phyloP scores from a whole-genome alignment of 2,329 filamentous ascomycete genomes.

The Aspergillus hortae region DNA sequence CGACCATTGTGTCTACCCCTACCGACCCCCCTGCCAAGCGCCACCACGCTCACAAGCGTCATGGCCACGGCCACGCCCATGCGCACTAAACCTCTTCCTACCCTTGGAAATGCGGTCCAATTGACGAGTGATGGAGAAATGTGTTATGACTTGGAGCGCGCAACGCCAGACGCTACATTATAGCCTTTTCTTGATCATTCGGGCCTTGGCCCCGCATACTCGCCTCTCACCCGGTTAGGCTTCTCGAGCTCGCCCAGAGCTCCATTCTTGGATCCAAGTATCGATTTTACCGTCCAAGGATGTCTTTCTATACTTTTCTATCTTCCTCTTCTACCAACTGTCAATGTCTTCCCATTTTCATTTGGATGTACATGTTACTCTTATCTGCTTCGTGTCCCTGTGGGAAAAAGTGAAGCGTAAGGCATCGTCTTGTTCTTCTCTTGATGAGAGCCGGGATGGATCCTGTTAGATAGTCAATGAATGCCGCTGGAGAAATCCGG shows the following conservation, averaged over 20 bases:
- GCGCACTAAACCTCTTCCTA: slow-evolving; percentile 8
- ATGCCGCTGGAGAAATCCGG: slow-evolving; percentile 9
- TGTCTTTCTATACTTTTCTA: slow-evolving; percentile 1
- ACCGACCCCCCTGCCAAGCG: slow-evolving; percentile 16
- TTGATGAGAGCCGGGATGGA: slow-evolving; percentile 11
- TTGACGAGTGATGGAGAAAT: neutral
- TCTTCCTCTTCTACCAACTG: slow-evolving; percentile 3
- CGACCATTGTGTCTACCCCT: slow-evolving; percentile 21
- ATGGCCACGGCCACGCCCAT: slow-evolving; percentile 23
- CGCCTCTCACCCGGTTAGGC: neutral
- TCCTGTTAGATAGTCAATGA: slow-evolving; percentile 14
- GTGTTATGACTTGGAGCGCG: neutral
- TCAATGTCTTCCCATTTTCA: slow-evolving; percentile 7
- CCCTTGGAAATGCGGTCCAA: neutral
- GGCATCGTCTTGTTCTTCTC: slow-evolving; percentile 9
- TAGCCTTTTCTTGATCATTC: neutral
- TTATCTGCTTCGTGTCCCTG: slow-evolving; percentile 12
- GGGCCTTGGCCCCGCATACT: neutral
- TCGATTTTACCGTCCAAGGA: neutral
- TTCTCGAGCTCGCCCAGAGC: neutral
- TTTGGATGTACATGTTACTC: slow-evolving; percentile 14
- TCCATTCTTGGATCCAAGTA: neutral
- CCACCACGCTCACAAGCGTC: slow-evolving; percentile 19
- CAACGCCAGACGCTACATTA: neutral
- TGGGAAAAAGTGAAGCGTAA: slow-evolving; percentile 9